phyloP scores from a whole-genome alignment of 495 filamentous ascomycete species.

The Acidiella bohemica region DNA sequence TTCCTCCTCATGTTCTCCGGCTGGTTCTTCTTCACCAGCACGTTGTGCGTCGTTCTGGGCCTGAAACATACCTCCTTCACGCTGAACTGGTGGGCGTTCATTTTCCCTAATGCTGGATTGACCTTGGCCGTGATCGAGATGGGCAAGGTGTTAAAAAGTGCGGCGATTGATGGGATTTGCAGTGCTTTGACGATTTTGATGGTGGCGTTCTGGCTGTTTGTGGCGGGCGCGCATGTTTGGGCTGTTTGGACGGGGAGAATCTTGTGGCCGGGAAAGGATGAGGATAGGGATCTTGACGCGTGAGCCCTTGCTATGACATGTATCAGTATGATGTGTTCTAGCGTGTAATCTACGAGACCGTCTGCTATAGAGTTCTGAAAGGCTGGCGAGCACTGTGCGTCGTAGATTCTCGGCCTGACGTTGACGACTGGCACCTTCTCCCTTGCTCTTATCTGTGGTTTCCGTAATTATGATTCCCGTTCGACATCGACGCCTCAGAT shows the following conservation, averaged over 20 bases:
- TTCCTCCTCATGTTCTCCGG: constrained; percentile 57
- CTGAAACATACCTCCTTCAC: constrained; percentile 40
- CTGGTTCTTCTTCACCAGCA: constrained; percentile 57
- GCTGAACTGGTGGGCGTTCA: constrained; percentile 44
- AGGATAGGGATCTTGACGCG: constrained; percentile 18
- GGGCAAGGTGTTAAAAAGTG: constrained; percentile 30
- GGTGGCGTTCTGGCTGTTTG: constrained; percentile 16
- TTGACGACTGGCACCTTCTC: too few species aligned
- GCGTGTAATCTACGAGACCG: too few species aligned
- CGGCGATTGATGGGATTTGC: constrained; percentile 30
- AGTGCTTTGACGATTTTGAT: constrained; percentile 12
- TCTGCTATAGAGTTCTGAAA: too few species aligned
- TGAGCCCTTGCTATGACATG: too few species aligned
- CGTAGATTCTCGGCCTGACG: too few species aligned
- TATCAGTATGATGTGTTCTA: too few species aligned
- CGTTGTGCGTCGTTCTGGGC: constrained; percentile 39
- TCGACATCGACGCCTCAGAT: too few species aligned
- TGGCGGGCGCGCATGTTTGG: constrained; percentile 6
- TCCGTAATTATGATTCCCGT: too few species aligned
- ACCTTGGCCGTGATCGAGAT: constrained; percentile 38
- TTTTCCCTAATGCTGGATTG: constrained; percentile 49
- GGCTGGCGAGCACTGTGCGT: too few species aligned
- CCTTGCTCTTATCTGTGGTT: too few species aligned
- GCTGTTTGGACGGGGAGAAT: constrained; percentile 13
- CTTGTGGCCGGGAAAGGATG: constrained; percentile 20